Percentiles rank a stretch among this genome's conserved stretches.
Evolutionary conservation across 306 rosid genomes (phyloP).

Genomic region (Quercus suber): DNA sequence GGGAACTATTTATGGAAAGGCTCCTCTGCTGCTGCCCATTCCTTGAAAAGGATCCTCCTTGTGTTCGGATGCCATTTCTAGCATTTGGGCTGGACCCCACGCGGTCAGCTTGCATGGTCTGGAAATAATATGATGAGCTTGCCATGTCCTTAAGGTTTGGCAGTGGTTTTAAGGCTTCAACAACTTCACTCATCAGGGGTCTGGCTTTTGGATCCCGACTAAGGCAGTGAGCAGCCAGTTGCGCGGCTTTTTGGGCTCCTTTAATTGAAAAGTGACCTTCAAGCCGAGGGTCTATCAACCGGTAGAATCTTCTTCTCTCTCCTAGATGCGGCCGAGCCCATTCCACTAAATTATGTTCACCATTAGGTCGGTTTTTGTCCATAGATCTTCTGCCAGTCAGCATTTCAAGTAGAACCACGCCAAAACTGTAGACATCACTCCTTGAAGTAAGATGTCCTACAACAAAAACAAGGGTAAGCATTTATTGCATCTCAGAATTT

Average conservation of each 20-base stretch:
- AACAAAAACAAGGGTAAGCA: slow-evolving; percentile 1
- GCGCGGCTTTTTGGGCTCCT: slow-evolving; percentile 90
- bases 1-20: slow-evolving; percentile 67
- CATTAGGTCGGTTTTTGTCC: slow-evolving; percentile 94
- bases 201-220: slow-evolving; percentile 88
- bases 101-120: slow-evolving; percentile 75
- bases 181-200: slow-evolving; percentile 91
- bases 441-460: slow-evolving; percentile 95
- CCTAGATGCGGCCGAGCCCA: slow-evolving; percentile 99
- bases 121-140: slow-evolving; percentile 88
- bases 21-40: slow-evolving; percentile 78
- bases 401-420: slow-evolving; percentile 97
- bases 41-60: slow-evolving; percentile 52
- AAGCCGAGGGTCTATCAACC: slow-evolving; percentile 85
- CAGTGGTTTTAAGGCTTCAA: slow-evolving; percentile 84
- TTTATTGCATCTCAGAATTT: not conserved
- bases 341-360: slow-evolving; percentile 94
- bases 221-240: slow-evolving; percentile 89
- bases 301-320: slow-evolving; percentile 83
- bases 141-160: slow-evolving; percentile 98
- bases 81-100: slow-evolving; percentile 63
- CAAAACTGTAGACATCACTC: slow-evolving; percentile 96
- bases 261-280: slow-evolving; percentile 95
- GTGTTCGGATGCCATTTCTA: slow-evolving; percentile 50
- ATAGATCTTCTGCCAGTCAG: slow-evolving; percentile 90